A percentile compares a stretch with the other conserved stretches of the same genome.
Evolutionary conservation across 192 early-diverging fungal species (phyloP).

Genomic region (Diversispora epigaea): DNA sequence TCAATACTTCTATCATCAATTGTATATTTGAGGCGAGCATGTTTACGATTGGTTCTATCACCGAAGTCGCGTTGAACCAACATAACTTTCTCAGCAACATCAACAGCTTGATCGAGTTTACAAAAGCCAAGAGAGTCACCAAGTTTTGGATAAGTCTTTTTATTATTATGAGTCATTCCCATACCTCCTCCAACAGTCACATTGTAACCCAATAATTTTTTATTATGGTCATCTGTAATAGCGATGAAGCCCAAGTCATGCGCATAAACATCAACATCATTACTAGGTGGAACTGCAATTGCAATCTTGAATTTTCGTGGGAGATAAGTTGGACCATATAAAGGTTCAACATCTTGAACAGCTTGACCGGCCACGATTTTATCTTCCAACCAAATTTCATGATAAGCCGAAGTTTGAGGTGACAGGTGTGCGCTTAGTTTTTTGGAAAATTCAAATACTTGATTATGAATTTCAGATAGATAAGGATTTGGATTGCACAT

Average conservation of each 20-base stretch:
- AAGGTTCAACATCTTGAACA: conserved; percentile 82
- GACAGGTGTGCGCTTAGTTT: conserved; percentile 76
- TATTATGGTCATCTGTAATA: conserved; percentile 70
- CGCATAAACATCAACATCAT: conserved; percentile 96
- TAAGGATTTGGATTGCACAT: conserved; percentile 89
- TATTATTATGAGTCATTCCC: conserved; percentile 98
- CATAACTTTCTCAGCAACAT: conserved; percentile 89
- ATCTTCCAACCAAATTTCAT: conserved; percentile 97
- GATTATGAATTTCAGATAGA: conserved; percentile 73
- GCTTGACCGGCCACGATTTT: conserved; percentile 80
- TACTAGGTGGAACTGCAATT: conserved; percentile 90
- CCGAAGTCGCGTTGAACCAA: conserved; percentile 92
- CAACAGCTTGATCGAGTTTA: conserved; percentile 73
- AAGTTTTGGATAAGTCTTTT: conserved; percentile 91
- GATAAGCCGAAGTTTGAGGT: conserved; percentile 88
- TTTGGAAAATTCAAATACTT: conserved; percentile 71
- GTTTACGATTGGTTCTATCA: conserved; percentile 96
- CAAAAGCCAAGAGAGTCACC: conserved; percentile 78
- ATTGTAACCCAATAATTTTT: conserved; percentile 85
- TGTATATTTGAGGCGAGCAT: conserved; percentile 98
- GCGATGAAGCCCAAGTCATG: conserved; percentile 95
- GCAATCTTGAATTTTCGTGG: conserved; percentile 98
- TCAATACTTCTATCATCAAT: conserved; percentile 92
- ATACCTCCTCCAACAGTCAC: conserved; percentile 95
- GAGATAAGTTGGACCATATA: conserved; percentile 90